Evolutionary conservation across 768 basidiomycete genomes (phyloP), one percentile per base, ranked within the genome.

Genomic region (Favolaschia claudopus): DNA sequence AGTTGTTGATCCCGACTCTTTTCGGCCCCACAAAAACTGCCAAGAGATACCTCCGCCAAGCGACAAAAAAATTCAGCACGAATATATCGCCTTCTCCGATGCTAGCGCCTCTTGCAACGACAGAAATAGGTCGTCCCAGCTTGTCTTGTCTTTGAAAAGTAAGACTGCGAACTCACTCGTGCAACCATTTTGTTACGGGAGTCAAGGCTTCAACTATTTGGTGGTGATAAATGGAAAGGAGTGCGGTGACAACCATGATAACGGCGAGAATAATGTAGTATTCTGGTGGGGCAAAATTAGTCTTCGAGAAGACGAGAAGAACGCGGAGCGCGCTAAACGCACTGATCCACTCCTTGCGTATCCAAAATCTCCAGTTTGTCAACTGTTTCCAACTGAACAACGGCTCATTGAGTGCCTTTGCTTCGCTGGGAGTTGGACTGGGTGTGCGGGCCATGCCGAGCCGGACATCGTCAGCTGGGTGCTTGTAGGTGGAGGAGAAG

Each of bases 181-280:
- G 83, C 66, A 93, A 74, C 85, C 84, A 86, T 28, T 80, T 77
- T 0, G 91, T 88, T 6, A 81, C 79, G 0, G 91, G 91, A 25
- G 79, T 85, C 43, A 94, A 77, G 83, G 83, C 85, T 10, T 81
- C 52, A 5, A 94, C 88, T 61, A 95, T 93, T 78, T 89, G 81
- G 54, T 80, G 79, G 67, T 93, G 87, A 66, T 84, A 90, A 10
- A 90, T 70, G 9, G 81, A 77, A 46, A 89, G 77, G 53, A 92
- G 81, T 3, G 76, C 76, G 13, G 80, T 77, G 22, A 89, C 19
- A 49, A 81, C 75, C 31, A 84, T 45, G 50, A 85, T 72, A 29
- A 91, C 47, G 43, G 80, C 60, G 3, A 78, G 57, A n/a, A 75
- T 68, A 8, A 88, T 73, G 54, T 87, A 88, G 65, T 82, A 85